Evolutionary conservation across 2,329 filamentous ascomycete genomes (phyloP).

Genomic region (Monilinia fructicola): DNA sequence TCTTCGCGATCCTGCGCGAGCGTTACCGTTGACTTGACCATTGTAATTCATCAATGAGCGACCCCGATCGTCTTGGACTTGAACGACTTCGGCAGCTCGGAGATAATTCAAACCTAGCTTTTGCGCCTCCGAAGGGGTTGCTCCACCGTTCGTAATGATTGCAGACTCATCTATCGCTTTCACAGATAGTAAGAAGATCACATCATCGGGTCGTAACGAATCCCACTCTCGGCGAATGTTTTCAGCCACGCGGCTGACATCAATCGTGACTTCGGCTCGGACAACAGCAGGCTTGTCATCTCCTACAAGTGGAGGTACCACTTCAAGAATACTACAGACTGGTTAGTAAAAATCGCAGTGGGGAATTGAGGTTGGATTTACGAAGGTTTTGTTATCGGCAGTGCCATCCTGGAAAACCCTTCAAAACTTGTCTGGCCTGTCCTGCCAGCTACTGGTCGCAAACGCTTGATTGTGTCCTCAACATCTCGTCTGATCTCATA

Average conservation of each 20-base stretch:
- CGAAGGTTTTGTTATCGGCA: conserved; percentile 80
- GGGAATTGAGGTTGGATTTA: conserved; percentile 25
- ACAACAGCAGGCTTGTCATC: conserved; percentile 80
- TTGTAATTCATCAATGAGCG: conserved; percentile 65
- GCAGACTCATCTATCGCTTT: conserved; percentile 57
- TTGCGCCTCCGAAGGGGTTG: conserved; percentile 52
- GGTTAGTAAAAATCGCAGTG: conserved; percentile 26
- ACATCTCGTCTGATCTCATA: conserved; percentile 92
- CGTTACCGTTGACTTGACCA: conserved; percentile 62
- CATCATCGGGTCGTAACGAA: conserved; percentile 78
- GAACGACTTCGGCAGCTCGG: conserved; percentile 80
- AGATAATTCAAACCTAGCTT: conserved; percentile 68
- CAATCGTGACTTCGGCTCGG: conserved; percentile 79
- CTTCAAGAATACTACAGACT: conserved; percentile 67
- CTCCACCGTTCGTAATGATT: conserved; percentile 54
- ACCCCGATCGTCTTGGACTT: conserved; percentile 83
- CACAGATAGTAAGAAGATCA: conserved; percentile 82
- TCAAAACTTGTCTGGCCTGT: conserved; percentile 71
- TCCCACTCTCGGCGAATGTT: conserved; percentile 87
- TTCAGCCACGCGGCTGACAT: conserved; percentile 76
- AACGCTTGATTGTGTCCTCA: conserved; percentile 74
- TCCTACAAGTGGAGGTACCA: conserved; percentile 79
- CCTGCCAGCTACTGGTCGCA: conserved; percentile 67
- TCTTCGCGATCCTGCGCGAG: conserved; percentile 60
- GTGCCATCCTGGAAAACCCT: conserved; percentile 88